Conservation (phyloP, 495 filamentous ascomycete genomes). For the Hypoxylon subgilvum region DNA sequence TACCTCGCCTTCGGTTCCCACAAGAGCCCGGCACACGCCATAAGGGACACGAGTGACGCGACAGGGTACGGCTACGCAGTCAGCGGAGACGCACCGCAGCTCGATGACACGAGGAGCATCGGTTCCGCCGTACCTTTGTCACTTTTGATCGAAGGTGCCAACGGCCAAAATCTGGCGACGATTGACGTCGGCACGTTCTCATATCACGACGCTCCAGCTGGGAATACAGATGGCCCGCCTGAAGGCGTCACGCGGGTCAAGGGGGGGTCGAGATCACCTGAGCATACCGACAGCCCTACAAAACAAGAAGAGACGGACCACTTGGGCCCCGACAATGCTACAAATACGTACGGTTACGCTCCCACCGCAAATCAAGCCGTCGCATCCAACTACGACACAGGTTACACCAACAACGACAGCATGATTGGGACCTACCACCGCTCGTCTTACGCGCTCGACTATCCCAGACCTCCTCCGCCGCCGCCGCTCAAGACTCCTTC, state of each 20-base stretch:
- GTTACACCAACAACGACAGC: conserved; percentile 52
- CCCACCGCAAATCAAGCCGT: conserved; percentile 50
- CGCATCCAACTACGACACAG: conserved; percentile 43
- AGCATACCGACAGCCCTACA: conserved; percentile 48
- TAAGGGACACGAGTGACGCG: conserved; percentile 64
- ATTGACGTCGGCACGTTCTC: conserved; percentile 78
- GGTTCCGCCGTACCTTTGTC: conserved; percentile 74
- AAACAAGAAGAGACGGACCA: conserved; percentile 44
- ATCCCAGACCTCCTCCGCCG: conserved; percentile 49
- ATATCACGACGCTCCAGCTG: conserved; percentile 58
- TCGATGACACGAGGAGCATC: conserved; percentile 67
- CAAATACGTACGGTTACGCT: conserved; percentile 58
- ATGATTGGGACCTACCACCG: conserved; percentile 56
- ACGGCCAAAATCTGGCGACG: conserved; percentile 64
- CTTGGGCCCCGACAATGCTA: conserved; percentile 40
- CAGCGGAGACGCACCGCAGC: conserved; percentile 72
- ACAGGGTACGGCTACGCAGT: conserved; percentile 72
- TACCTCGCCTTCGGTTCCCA: conserved; percentile 77
- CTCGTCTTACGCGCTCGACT: conserved; percentile 52
- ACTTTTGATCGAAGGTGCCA: conserved; percentile 71
- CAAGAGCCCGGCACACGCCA: conserved; percentile 66
- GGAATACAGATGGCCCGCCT: conserved; percentile 47
- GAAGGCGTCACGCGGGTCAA: conserved; percentile 52
- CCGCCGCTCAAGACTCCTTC: conserved; percentile 57
- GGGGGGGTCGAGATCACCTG: conserved; percentile 50